A percentile compares a stretch with the other conserved stretches of the same genome.
Evolutionary conservation across 169 alveolate species (phyloP).

Genomic region (Perkinsus olseni): DNA sequence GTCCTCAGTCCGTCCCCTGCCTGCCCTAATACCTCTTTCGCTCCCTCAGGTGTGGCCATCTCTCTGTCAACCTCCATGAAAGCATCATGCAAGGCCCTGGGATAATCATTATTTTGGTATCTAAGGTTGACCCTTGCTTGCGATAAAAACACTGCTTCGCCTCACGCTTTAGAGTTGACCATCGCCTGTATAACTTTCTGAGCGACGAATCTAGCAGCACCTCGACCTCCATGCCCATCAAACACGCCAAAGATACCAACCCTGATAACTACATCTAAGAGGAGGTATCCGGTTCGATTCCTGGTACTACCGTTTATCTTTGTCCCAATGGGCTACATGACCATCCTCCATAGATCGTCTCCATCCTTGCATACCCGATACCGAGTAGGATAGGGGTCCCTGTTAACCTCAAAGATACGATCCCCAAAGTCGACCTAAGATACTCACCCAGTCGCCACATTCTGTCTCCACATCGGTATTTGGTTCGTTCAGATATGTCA

Average conservation of each 20-base stretch:
- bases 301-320: neutral
- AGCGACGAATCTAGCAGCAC: neutral
- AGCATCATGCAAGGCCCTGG: neutral
- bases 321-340: neutral
- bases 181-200: neutral
- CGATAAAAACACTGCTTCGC: neutral
- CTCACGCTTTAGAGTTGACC: neutral
- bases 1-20: neutral
- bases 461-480: neutral
- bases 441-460: neutral
- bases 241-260: neutral
- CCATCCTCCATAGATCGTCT: neutral
- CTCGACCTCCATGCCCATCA: neutral
- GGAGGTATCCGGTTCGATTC: neutral
- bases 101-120: neutral
- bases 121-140: neutral
- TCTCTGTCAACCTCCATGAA: neutral
- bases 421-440: neutral
- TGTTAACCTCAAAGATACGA: neutral
- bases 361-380: slow-evolving; percentile 1
- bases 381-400: neutral
- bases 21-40: neutral
- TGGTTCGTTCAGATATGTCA: neutral
- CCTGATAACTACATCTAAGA: neutral
- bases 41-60: neutral